These are phyloP conservation scores for Triticum dicoccoides DNA, from an alignment of 176 grass and related monocot species.

Conservation along the genomic window DNA sequence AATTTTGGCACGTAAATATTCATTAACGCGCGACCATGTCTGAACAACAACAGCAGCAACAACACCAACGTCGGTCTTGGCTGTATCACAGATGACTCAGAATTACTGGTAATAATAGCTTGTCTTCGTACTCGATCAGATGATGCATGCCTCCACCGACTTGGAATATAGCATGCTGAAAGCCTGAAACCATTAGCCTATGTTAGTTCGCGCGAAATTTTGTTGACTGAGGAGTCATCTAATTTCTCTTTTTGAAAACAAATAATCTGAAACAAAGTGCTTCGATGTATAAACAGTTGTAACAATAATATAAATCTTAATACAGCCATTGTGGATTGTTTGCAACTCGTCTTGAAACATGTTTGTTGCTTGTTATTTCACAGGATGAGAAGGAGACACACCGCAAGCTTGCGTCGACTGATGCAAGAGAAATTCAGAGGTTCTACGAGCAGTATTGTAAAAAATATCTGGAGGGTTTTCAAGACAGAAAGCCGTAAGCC, in stretches of 20 bases:
- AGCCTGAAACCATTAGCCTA: neutral
- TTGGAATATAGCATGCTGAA: neutral
- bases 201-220: neutral
- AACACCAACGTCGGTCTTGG: too few species aligned
- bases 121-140: neutral
- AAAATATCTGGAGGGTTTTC: slow-evolving; percentile 33
- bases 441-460: slow-evolving; percentile 66
- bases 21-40: too few species aligned
- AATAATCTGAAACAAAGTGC: neutral
- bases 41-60: too few species aligned
- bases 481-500: slow-evolving; percentile 56
- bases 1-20: too few species aligned
- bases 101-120: neutral
- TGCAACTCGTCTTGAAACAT: neutral
- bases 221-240: neutral
- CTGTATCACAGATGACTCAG: too few species aligned
- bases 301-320: too few species aligned
- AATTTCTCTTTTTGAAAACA: neutral
- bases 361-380: slow-evolving; percentile 1
- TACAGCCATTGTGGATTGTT: too few species aligned
- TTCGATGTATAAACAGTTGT: too few species aligned
- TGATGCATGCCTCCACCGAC: neutral
- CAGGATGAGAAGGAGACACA: slow-evolving; percentile 70
- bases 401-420: slow-evolving; percentile 31
- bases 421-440: slow-evolving; percentile 69